Percentiles rank a stretch among this genome's conserved stretches.
Evolutionary conservation across 106 monocot species (phyloP).

Genomic region (Allium sativum): DNA sequence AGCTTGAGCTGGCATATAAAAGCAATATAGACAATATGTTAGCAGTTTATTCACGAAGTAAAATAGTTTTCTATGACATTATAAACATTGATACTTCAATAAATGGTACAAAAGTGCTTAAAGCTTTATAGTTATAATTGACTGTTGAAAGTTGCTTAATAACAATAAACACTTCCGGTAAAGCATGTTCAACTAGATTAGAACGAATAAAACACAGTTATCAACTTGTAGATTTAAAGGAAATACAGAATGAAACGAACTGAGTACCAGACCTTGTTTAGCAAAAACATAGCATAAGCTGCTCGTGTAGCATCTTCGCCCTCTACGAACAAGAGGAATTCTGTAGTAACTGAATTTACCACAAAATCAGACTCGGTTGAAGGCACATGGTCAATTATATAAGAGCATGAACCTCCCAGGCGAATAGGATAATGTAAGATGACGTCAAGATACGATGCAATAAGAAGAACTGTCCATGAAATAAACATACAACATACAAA

Average conservation of each 20-base stretch:
- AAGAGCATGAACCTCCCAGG: constrained; percentile 77
- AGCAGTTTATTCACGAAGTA: too few relatives aligned
- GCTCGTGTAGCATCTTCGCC: constrained; percentile 91
- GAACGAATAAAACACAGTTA: too few relatives aligned
- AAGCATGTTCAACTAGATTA: too few relatives aligned
- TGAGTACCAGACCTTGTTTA: constrained; percentile 76
- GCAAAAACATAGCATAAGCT: constrained; percentile 83
- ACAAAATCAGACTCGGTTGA: constrained; percentile 37
- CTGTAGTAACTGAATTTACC: constrained; percentile 20
- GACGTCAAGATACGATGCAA: constrained; percentile 76
- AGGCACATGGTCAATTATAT: constrained; percentile 72
- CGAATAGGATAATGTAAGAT: constrained; percentile 64
- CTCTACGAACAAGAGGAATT: constrained; percentile 89
- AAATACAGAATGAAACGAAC: neutral
- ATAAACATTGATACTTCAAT: too few relatives aligned
- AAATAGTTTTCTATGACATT: too few relatives aligned
- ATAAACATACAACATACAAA: neutral
- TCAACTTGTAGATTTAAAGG: too few relatives aligned
- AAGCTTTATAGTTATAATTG: too few relatives aligned
- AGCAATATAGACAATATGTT: too few relatives aligned
- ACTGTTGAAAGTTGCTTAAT: too few relatives aligned
- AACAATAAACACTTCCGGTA: too few relatives aligned
- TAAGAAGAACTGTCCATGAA: constrained; percentile 50
- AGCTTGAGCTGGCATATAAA: too few relatives aligned
- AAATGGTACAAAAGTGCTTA: too few relatives aligned